phyloP scores from a whole-genome alignment of 768 basidiomycete genomes.

The Saitozyma sp. region DNA sequence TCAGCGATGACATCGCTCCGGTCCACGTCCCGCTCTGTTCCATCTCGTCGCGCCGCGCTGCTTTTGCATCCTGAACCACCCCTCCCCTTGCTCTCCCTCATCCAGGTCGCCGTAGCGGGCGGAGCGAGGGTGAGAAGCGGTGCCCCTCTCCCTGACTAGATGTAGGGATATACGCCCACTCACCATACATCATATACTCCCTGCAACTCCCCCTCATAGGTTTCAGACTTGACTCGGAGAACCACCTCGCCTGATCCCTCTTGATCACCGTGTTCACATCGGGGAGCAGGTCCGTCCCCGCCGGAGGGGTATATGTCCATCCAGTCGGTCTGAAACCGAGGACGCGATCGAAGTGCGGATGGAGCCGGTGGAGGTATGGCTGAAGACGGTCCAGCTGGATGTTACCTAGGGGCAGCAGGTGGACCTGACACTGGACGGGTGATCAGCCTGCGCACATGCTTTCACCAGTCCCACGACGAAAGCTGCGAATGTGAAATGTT shows the following conservation, averaged over 20 bases:
- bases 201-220: slow-evolving; percentile 71
- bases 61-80: too few relatives aligned
- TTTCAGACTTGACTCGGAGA: slow-evolving; percentile 68
- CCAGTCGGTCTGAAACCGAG: slow-evolving; percentile 92
- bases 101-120: neutral
- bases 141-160: too few relatives aligned
- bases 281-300: slow-evolving; percentile 65
- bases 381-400: slow-evolving; percentile 76
- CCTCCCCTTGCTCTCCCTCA: neutral
- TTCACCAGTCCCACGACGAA: neutral
- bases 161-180: slow-evolving; percentile 54
- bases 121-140: neutral
- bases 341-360: slow-evolving; percentile 67
- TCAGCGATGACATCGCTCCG: neutral
- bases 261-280: slow-evolving; percentile 70
- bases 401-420: slow-evolving; percentile 73
- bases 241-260: slow-evolving; percentile 65
- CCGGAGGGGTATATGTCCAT: slow-evolving; percentile 79
- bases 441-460: neutral
- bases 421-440: slow-evolving; percentile 61
- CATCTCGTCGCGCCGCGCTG: too few relatives aligned
- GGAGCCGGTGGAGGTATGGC: slow-evolving; percentile 72
- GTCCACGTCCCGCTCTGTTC: too few relatives aligned
- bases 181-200: slow-evolving; percentile 71
- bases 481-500: too few relatives aligned